A percentile compares a stretch with the other conserved stretches of the same genome.
phyloP scores from a whole-genome alignment of 2,329 filamentous ascomycete genomes.

The Claviceps pazoutovae region DNA sequence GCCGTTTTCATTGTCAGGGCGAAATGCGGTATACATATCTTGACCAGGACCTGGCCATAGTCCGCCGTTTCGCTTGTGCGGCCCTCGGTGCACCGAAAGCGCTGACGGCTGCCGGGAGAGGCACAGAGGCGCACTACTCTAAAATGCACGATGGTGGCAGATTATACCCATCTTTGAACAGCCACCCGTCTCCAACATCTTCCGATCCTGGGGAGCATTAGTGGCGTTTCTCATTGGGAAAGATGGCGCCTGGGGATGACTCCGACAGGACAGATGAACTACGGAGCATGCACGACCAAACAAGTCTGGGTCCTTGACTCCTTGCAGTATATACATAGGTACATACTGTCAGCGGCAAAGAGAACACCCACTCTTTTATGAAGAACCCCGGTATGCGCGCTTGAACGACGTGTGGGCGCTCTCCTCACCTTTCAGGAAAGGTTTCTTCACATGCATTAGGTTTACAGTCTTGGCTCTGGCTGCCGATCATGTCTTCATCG shows the following conservation, averaged over 20 bases:
- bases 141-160: conserved; percentile 1
- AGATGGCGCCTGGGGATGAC: background rate
- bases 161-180: conserved; percentile 3
- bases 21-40: background rate
- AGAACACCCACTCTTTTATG: background rate
- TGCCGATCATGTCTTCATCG: background rate
- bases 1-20: background rate
- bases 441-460: background rate
- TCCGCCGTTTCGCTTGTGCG: background rate
- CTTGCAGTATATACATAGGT: background rate
- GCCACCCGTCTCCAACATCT: background rate
- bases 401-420: background rate
- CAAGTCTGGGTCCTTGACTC: background rate
- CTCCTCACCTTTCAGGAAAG: background rate
- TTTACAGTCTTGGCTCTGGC: background rate
- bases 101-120: conserved; percentile 2
- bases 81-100: background rate
- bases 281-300: background rate
- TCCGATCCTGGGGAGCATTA: background rate
- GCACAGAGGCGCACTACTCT: conserved; percentile 3
- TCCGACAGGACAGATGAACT: background rate
- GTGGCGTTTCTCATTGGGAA: background rate
- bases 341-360: background rate
- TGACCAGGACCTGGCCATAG: background rate
- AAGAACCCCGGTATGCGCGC: background rate